Conservation (phyloP, 805 yeast species). For the Myxozyma geophila region DNA sequence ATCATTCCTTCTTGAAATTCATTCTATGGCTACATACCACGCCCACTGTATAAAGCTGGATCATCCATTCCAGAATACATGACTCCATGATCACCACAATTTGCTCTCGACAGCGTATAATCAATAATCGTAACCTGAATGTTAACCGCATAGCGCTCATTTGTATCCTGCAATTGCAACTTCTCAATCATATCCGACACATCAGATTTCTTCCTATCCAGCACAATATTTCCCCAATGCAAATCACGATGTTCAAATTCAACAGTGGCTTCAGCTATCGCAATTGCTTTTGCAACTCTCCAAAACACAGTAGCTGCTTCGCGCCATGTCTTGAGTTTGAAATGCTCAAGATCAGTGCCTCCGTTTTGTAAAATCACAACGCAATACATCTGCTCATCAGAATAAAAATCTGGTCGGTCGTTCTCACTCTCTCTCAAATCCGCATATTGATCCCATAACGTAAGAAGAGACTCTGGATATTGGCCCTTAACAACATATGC, state of each 20-base stretch:
- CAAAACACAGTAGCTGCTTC: constrained; percentile 56
- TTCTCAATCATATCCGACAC: constrained; percentile 31
- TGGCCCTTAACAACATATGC: constrained; percentile 55
- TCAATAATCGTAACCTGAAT: constrained; percentile 59
- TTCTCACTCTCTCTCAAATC: constrained; percentile 43
- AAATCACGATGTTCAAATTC: constrained; percentile 75
- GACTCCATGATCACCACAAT: constrained; percentile 41
- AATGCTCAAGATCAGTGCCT: constrained; percentile 54
- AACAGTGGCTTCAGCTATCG: constrained; percentile 56
- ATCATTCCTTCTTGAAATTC: no score
- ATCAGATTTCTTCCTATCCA: constrained; percentile 42
- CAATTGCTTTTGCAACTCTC: constrained; percentile 55
- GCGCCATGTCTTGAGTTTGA: constrained; percentile 46
- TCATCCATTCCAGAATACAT: constrained; percentile 65
- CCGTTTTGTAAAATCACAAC: constrained; percentile 45
- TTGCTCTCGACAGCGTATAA: constrained; percentile 59
- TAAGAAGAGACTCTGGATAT: constrained; percentile 50
- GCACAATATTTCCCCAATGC: constrained; percentile 66
- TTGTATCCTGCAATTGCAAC: constrained; percentile 22
- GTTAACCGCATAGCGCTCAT: constrained; percentile 11
- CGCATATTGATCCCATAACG: constrained; percentile 53
- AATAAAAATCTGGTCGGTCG: constrained; percentile 45
- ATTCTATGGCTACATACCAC: constrained; percentile 30
- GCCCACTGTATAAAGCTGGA: constrained; percentile 64
- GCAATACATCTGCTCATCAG: constrained; percentile 46